Conservation (phyloP, 2,329 filamentous ascomycete species). For the Blastomyces parvus region DNA sequence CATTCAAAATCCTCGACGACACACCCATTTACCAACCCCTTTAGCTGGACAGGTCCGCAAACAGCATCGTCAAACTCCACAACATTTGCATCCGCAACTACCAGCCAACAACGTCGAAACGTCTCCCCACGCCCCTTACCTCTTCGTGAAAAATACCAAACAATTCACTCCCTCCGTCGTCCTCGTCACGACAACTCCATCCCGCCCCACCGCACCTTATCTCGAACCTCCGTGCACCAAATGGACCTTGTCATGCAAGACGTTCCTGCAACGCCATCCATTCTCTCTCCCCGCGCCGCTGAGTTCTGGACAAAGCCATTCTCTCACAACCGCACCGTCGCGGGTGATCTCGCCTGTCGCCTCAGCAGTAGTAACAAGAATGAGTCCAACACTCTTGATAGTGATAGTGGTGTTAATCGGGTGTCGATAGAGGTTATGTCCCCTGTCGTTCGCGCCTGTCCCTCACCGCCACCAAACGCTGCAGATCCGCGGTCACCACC, state of each 20-base stretch:
- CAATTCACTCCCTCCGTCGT: slow-evolving; percentile 13
- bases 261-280: slow-evolving; percentile 27
- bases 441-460: slow-evolving; percentile 1
- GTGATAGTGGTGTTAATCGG: slow-evolving; percentile 16
- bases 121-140: slow-evolving; percentile 31
- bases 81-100: slow-evolving; percentile 7
- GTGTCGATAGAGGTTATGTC: slow-evolving; percentile 13
- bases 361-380: background rate
- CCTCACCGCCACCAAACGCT: slow-evolving; percentile 9
- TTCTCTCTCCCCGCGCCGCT: slow-evolving; percentile 39
- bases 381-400: background rate
- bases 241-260: slow-evolving; percentile 33
- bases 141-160: slow-evolving; percentile 30
- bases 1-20: slow-evolving; percentile 7
- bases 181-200: slow-evolving; percentile 10
- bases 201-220: slow-evolving; percentile 12
- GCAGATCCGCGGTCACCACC: slow-evolving; percentile 35
- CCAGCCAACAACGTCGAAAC: slow-evolving; percentile 22
- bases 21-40: slow-evolving; percentile 13
- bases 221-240: slow-evolving; percentile 16
- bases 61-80: slow-evolving; percentile 10
- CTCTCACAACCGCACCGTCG: slow-evolving; percentile 21
- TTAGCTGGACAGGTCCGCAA: slow-evolving; percentile 11
- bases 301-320: slow-evolving; percentile 35
- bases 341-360: slow-evolving; percentile 25